Evolutionary conservation across 73 alveolate species (phyloP).

Genomic region (Symbiodinium pilosum): DNA sequence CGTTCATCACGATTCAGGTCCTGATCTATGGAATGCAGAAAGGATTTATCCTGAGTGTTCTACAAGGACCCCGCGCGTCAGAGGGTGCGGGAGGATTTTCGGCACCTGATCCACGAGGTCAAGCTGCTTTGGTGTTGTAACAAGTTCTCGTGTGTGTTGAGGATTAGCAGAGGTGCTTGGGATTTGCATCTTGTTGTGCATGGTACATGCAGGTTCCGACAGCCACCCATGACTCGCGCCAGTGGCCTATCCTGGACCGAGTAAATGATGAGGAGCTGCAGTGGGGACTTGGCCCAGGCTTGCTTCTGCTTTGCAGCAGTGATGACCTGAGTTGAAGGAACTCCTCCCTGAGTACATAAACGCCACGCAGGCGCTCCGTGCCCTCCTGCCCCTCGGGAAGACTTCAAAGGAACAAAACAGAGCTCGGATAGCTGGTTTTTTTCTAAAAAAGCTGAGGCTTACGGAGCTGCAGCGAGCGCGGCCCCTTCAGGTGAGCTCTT

Average conservation of each 20-base stretch:
- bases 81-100: conserved; percentile 42
- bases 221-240: conserved; percentile 56
- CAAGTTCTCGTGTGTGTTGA: no score
- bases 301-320: no score
- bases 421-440: background rate
- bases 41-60: background rate
- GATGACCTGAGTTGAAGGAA: background rate
- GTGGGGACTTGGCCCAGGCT: no score
- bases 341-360: conserved; percentile 41
- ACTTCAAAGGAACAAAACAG: background rate
- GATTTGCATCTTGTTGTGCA: no score
- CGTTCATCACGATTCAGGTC: conserved; percentile 51
- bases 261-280: conserved; percentile 45
- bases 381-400: background rate
- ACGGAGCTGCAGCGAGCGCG: conserved; percentile 19
- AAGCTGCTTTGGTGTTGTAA: background rate
- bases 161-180: background rate
- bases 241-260: conserved; percentile 79
- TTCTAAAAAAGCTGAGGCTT: background rate
- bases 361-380: conserved; percentile 4
- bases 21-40: background rate
- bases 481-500: conserved; percentile 17
- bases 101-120: conserved; percentile 52
- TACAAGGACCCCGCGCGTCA: conserved; percentile 54
- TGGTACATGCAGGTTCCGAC: conserved; percentile 56